Base-by-base conservation (phyloP, 768 basidiomycete species). In the Cystofilobasidium bisporidii region DNA sequence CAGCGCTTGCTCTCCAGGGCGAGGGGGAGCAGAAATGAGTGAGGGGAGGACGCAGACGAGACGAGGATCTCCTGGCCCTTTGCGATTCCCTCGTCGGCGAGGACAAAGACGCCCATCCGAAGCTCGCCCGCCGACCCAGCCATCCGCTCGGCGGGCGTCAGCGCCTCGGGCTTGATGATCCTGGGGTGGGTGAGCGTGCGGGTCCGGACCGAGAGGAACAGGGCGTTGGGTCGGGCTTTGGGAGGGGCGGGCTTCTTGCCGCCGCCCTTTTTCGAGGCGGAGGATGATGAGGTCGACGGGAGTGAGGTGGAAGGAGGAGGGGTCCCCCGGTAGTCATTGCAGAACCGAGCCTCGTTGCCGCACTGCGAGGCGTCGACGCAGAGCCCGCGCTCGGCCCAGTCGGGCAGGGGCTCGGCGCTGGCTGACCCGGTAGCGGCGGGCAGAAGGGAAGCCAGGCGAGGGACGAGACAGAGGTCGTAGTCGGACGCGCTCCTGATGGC, bases 11-110 rank as follows among this genome's bases (percentile, higher is more conserved):
- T 17, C 11, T 15, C 15, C 10, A 43, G 41, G 41, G 41, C n/a
- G 41, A 20, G 41, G 41, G 41, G 41, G 14, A 17, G 41, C 15
- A 20, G 41, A 43, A n/a, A n/a, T n/a, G n/a, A n/a, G n/a, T n/a
- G n/a, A n/a, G n/a, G n/a, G n/a, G n/a, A n/a, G n/a, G n/a, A 6
- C 10, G 14, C 47, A n/a, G 5, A 48, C 22, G 47, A n/a, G 47
- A 48, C 61, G 43, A 69, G 40, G 36, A 69, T 69, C 48, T 69
- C 68, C 32, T 69, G 62, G 26, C 68, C 68, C 45, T 69, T 69
- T 8, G 32, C 50, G n/a, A 69, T 64, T 4, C 61, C 63, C 17
- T 63, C 61, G 20, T 61, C 45, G 24, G 56, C 45, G 26, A 36
- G 17, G 22, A 63, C 68, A 12, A 59, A 69, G 33, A 69, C 60